phyloP scores from a whole-genome alignment of 225 moss, liverwort and hornwort species.

The Straminergon stramineum region DNA sequence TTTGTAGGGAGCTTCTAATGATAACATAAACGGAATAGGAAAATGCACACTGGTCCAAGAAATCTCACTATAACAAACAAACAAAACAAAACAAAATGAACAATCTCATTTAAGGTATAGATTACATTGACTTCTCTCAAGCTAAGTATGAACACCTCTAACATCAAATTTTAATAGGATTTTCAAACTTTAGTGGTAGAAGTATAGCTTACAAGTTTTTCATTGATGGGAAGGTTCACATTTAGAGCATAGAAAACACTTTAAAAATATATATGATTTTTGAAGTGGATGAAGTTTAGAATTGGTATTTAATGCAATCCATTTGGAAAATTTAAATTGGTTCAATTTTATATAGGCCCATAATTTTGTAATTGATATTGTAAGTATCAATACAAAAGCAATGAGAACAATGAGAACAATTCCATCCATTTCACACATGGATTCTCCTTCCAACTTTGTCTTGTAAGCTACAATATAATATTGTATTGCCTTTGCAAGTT shows the following conservation, averaged over 20 bases:
- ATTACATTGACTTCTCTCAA: background rate
- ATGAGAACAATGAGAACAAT: too few relatives aligned
- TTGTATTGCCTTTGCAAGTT: background rate
- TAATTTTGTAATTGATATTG: background rate
- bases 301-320: background rate
- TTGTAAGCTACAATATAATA: background rate
- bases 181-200: background rate
- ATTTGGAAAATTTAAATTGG: background rate
- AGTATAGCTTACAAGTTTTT: background rate
- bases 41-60: too few relatives aligned
- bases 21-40: too few relatives aligned
- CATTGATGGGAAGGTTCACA: background rate
- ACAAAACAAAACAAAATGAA: too few relatives aligned
- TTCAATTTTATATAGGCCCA: background rate
- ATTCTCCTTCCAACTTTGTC: background rate
- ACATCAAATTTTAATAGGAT: background rate
- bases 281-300: background rate
- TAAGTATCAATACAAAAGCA: too few relatives aligned
- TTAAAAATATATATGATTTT: background rate
- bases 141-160: too few relatives aligned
- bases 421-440: accelerated
- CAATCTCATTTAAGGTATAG: too few relatives aligned
- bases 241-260: background rate
- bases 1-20: too few relatives aligned
- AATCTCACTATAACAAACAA: too few relatives aligned